Conservation (phyloP, 495 filamentous ascomycete species). For the Acidiella bohemica region DNA sequence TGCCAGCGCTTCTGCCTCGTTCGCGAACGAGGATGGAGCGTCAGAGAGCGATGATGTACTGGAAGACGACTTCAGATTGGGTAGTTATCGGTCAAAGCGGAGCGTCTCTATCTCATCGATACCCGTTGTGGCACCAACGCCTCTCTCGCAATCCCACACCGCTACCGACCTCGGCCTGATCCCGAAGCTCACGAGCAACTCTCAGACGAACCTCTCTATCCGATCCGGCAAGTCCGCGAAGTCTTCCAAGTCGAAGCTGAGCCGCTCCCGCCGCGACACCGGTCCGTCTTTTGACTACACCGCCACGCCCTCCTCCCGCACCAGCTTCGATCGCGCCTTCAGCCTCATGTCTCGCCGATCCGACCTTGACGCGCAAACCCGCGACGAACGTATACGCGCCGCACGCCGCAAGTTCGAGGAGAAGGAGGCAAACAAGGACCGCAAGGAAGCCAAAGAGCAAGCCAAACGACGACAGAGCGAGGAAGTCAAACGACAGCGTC, state of each 20-base stretch:
- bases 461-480: conserved; percentile 6
- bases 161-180: conserved; percentile 30
- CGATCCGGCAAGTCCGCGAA: conserved; percentile 25
- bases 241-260: conserved; percentile 6
- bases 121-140: conserved; percentile 14
- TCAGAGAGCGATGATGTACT: conserved; percentile 27
- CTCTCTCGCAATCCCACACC: conserved; percentile 29
- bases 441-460: conserved; percentile 19
- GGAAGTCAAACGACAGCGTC: neutral
- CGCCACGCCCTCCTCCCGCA: conserved; percentile 37
- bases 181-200: conserved; percentile 34
- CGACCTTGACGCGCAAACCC: conserved; percentile 23
- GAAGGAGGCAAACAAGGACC: conserved; percentile 39
- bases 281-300: conserved; percentile 19
- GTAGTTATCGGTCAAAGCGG: conserved; percentile 16
- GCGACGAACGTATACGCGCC: conserved; percentile 14
- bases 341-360: conserved; percentile 34
- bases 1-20: conserved; percentile 38
- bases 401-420: conserved; percentile 37
- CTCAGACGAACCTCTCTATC: conserved; percentile 41
- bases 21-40: conserved; percentile 30
- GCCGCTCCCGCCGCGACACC: conserved; percentile 5
- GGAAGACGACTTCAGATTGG: conserved; percentile 25
- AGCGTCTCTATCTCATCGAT: conserved; percentile 22
- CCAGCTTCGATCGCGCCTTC: conserved; percentile 45